A percentile compares a stretch with the other conserved stretches of the same genome.
Evolutionary conservation across 129 eudicot genomes (phyloP).

Genomic region (Saussurea involucrata): DNA sequence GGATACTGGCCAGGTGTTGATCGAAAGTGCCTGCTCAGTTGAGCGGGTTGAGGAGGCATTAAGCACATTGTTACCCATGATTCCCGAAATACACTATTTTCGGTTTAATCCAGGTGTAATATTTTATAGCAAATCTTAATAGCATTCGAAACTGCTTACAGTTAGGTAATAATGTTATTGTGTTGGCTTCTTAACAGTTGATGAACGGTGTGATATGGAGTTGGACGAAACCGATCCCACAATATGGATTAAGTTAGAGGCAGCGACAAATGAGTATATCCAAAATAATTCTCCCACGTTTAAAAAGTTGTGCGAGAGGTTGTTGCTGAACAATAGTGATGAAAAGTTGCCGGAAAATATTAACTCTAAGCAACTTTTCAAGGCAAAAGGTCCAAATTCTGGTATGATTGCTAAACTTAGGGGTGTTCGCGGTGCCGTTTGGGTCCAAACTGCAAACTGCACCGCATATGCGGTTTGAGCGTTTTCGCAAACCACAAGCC

Average conservation of each 20-base stretch:
- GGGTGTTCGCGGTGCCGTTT: no score
- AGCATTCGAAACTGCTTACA: background rate
- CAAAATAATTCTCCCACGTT: slow-evolving; percentile 58
- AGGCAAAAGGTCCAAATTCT: slow-evolving; percentile 40
- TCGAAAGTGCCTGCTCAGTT: slow-evolving; percentile 98
- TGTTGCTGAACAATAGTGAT: slow-evolving; percentile 63
- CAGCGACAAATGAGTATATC: slow-evolving; percentile 84
- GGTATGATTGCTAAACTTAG: slow-evolving; percentile 33
- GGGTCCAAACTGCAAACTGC: no score
- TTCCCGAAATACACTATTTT: slow-evolving; percentile 88
- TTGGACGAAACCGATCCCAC: slow-evolving; percentile 98
- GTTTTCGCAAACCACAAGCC: no score
- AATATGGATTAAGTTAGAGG: slow-evolving; percentile 80
- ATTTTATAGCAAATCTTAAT: background rate
- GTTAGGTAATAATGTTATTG: background rate
- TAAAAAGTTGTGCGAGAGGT: slow-evolving; percentile 69
- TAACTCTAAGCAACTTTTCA: slow-evolving; percentile 49
- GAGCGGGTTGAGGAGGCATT: slow-evolving; percentile 96
- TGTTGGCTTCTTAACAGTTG: slow-evolving; percentile 49
- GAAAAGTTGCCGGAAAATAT: slow-evolving; percentile 51
- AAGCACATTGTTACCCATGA: slow-evolving; percentile 87
- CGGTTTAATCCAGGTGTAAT: slow-evolving; percentile 93
- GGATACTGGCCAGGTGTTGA: slow-evolving; percentile 97
- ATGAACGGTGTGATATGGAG: slow-evolving; percentile 99
- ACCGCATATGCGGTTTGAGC: no score